Base-by-base conservation (phyloP, 768 basidiomycete species). In the Megacollybia marginata region DNA sequence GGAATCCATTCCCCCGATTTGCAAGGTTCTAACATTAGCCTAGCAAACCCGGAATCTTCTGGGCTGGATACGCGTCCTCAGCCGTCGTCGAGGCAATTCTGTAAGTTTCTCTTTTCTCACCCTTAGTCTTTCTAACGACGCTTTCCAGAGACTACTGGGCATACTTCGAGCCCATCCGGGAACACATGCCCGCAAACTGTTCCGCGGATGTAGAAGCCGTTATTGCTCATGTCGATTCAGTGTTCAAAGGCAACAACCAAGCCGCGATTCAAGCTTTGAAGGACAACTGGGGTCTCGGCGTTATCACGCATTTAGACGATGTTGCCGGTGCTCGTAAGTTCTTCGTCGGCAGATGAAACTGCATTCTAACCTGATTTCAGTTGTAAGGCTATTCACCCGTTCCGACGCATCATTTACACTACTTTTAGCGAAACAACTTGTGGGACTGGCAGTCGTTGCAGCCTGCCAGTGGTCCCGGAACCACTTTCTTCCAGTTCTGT, bases 81-180 rank as follows among this genome's bases (percentile, higher is more conserved):
- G 72, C 65, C 6, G 70, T 74, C 32, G 70, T 74, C 15, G 62
- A 73, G 57, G 66, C 66, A 42, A 68, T 70, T 51, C 54, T 61
- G 68, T 65, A 56, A 50, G 53, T 52, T 16, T 55, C 52, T 52
- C 52, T 52, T 46, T 36, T 38, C 46, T 54, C 54, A 12, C 33
- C 44, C n/a, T 42, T 33, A 12, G 48, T 47, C 8, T 50, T 45
- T 5, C 50, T 23, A 9, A n/a, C 28, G 12, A 44, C 42, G 18
- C 16, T 32, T 38, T 48, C 11, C 50, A 68, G 64, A 28, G 64
- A 69, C 47, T 70, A 67, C 59, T 75, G 71, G 67, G 68, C 52
- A 5, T 80, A 79, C 55, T 79, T 75, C 62, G 71, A 74, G 40
- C 76, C 75, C 12, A 76, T 79, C 42, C 68, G 64, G 10, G 65